Evolutionary conservation across 768 basidiomycete genomes (phyloP), one percentile per base, ranked within the genome.

Genomic region (Melanogaster broomeanus): DNA sequence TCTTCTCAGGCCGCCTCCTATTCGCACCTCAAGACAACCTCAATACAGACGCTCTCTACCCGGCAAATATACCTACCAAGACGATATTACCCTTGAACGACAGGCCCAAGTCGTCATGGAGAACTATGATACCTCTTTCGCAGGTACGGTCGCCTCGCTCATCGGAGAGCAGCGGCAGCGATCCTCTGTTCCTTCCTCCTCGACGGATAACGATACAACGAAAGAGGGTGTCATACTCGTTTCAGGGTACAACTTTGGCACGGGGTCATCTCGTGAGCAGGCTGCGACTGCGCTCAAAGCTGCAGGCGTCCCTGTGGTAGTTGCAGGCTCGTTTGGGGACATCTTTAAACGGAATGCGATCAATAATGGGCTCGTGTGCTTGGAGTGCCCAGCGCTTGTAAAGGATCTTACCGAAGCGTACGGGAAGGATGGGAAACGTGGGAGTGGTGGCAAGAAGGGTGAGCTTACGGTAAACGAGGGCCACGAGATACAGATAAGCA

Each of bases 311-410:
- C 93, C 93, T 4, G 76, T 97, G 44, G 93, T 99, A 49, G 80
- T 99, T 51, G 93, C 93, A n/a, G 97, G 95, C 30, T 97, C 94
- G 27, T 99, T 99, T 60, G 96, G 97, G 10, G 97, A 99, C 68
- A 98, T 98, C 63, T 99, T 97, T 81, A 98, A 98, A 76, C 85
- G 97, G 28, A 99, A 99, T 69, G 90, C 93, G 16, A 98, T 98
- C 74, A 99, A 99, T 74, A 98, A 99, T 66, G 96, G 94, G 10
- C 78, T 99, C 6, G 91, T 99, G 45, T 97, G 97, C 65, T 71
- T 98, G 40, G 96, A 98, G 72, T 88, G 84, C 52, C 95, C 96
- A 0, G 90, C 89, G 62, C 82, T 99, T 35, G 88, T 98, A 16
- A 72, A 75, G 16, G 93, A 97, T 59, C 75, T 98, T 49, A 98